phyloP scores from a whole-genome alignment of 176 grass and related monocot genomes.

The Oryza meridionalis region DNA sequence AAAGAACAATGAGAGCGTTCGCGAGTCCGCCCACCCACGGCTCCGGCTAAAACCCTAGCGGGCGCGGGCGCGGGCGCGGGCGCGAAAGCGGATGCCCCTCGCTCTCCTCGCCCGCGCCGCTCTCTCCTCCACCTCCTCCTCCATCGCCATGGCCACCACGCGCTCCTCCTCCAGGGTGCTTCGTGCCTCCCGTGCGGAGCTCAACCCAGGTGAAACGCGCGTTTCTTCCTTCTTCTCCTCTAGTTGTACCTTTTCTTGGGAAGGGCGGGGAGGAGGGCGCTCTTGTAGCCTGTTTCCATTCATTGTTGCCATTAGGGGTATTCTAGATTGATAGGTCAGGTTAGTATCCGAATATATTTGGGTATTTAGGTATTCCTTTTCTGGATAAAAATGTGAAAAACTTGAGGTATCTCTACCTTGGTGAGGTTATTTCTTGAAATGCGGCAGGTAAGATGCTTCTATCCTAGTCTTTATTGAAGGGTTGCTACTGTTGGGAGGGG shows the following conservation, averaged over 20 bases:
- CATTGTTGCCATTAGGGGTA: background rate
- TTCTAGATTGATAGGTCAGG: background rate
- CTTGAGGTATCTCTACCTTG: background rate
- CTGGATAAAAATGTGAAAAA: background rate
- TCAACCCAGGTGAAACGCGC: constrained; percentile 4
- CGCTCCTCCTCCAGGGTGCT: constrained; percentile 42
- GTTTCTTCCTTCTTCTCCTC: background rate
- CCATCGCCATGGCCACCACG: constrained; percentile 31
- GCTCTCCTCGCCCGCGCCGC: background rate
- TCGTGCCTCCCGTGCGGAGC: constrained; percentile 9
- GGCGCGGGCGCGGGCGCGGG: background rate
- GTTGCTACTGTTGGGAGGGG: background rate
- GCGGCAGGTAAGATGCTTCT: background rate
- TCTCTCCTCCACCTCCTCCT: background rate
- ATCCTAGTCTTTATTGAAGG: background rate
- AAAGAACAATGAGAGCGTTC: background rate
- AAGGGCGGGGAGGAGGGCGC: background rate
- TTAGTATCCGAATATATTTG: background rate
- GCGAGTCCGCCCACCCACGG: background rate
- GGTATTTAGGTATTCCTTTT: background rate
- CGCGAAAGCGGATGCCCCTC: background rate
- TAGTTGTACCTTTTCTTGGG: background rate
- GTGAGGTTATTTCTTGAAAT: constrained; percentile 11
- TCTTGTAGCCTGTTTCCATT: background rate
- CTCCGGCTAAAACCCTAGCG: background rate